Evolutionary conservation across 148 eudicot species (phyloP), one percentile per base, ranked within the genome.

Genomic region (Camellia granthamiana): DNA sequence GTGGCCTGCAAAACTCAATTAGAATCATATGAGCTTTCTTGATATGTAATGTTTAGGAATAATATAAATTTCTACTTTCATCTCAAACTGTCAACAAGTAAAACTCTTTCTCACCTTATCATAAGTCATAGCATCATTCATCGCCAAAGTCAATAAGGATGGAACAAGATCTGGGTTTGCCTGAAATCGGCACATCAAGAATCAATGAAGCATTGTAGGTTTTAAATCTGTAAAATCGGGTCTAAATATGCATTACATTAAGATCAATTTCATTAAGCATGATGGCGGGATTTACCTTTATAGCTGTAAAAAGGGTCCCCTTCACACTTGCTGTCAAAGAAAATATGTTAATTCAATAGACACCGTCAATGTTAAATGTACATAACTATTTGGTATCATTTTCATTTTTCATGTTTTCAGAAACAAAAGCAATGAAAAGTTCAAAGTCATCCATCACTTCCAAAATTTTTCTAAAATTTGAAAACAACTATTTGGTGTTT

Each of bases 61-160:
- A 72, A 81, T 44, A 63, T 19, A 41, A 6, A 58, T 18, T 75
- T 75, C 79, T 38, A 65, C 3, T 65, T 61, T 15, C 41, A 69
- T 30, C 47, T 38, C 6, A 14, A 54, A 77, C 52, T 11, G 0
- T 61, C 5, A 52, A 78, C 16, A 14, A 15, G 79, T 69, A 1
- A 72, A 47, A 18, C 47, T 78, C 43, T 77, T 49, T 66, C 87
- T 84, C 80, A 94, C 99, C 97, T 96, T 96, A 83, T 96, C 98
- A 72, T 93, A 96, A 70, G 98, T 93, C 81, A 96, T 78, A 78
- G 82, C 84, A 85, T 96, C 99, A 87, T 96, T 96, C 38, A 96
- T 83, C 59, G 99, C 92, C 59, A 96, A 82, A 68, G 94, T 96
- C 66, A 90, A 88, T 30, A 96, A 52, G 38, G 94, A 88, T 15